A percentile compares a stretch with the other conserved stretches of the same genome.
These are phyloP conservation scores for Durio zibethinus DNA, from an alignment of 345 rosid genomes.

Conservation along the genomic window DNA sequence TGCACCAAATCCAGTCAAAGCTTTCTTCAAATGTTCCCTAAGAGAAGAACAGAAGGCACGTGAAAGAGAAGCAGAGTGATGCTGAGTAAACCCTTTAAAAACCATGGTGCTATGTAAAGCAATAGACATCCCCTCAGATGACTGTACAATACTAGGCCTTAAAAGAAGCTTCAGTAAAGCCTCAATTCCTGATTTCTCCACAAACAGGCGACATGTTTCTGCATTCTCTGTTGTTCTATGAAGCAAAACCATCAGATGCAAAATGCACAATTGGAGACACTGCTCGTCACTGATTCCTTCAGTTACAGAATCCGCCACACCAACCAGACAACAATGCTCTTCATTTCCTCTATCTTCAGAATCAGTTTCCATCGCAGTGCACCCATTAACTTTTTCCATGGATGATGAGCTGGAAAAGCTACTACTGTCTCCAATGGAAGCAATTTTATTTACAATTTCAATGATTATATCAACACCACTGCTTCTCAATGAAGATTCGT, in stretches of 20 bases:
- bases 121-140: slow-evolving; percentile 94
- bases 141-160: slow-evolving; percentile 80
- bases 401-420: slow-evolving; percentile 39
- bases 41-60: slow-evolving; percentile 84
- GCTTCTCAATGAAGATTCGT: slow-evolving; percentile 79
- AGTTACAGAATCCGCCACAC: slow-evolving; percentile 38
- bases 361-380: slow-evolving; percentile 88
- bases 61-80: slow-evolving; percentile 86
- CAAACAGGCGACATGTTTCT: slow-evolving; percentile 87
- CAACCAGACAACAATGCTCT: slow-evolving; percentile 41
- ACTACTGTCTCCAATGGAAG: slow-evolving; percentile 52
- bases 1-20: slow-evolving; percentile 50
- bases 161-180: slow-evolving; percentile 79
- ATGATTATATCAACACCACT: slow-evolving; percentile 85
- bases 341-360: slow-evolving; percentile 60
- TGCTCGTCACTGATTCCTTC: slow-evolving; percentile 74
- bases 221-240: slow-evolving; percentile 93
- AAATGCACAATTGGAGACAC: slow-evolving; percentile 76
- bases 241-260: slow-evolving; percentile 90
- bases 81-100: slow-evolving; percentile 92
- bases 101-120: slow-evolving; percentile 97
- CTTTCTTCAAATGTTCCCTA: slow-evolving; percentile 69
- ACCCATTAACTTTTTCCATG: slow-evolving; percentile 41
- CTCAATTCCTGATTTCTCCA: slow-evolving; percentile 95
- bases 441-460: slow-evolving; percentile 79